Evolutionary conservation across 768 basidiomycete species (phyloP), one percentile per base, ranked within the genome.

Genomic region (Pleurotus cornucopiae): DNA sequence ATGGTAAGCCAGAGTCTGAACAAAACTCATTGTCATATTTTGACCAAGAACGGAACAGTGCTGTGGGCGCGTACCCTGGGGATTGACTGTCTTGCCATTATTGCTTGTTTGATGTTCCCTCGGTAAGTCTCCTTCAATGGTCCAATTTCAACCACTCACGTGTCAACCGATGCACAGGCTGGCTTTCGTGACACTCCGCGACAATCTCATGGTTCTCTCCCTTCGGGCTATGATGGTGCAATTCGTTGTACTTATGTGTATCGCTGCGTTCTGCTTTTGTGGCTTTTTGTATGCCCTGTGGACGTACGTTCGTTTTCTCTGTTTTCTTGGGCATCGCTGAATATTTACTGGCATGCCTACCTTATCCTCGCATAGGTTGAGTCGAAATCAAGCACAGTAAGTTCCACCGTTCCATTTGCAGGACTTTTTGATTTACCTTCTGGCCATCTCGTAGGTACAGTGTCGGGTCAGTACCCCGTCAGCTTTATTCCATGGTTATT

Each of bases 201-300:
- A 89, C 61, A 91, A 86, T 59, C 73, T 89, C 40, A 86, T 90
- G 82, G 88, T 91, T 18, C 76, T 92, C 20, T 86, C 90, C 5
- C 71, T 94, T 30, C 85, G 96, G 1, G 92, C 94, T 1, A 96
- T 98, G 94, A 84, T 98, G 56, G 77, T 86, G 59, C 94, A 98
- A 66, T 98, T 98, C 65, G 69, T 81, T 18, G 73, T 83, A n/a
- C 75, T 93, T 20, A 91, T 93, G 89, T 64, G 85, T 26, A 88
- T 94, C 14, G 92, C 93, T 4, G 85, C 82, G 1, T 95, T 94
- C 66, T 95, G 93, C 65, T 97, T 97, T 67, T 83, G 86, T 34
- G 94, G 94, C 2, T 98, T 98, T 69, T 69, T 94, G 45, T 98
- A 97, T 71, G 93, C 92, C 0, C 74, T 98, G 7, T 97, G 88